Evolutionary conservation across 2,329 filamentous ascomycete species (phyloP).

Genomic region (Colletotrichum sublineola): DNA sequence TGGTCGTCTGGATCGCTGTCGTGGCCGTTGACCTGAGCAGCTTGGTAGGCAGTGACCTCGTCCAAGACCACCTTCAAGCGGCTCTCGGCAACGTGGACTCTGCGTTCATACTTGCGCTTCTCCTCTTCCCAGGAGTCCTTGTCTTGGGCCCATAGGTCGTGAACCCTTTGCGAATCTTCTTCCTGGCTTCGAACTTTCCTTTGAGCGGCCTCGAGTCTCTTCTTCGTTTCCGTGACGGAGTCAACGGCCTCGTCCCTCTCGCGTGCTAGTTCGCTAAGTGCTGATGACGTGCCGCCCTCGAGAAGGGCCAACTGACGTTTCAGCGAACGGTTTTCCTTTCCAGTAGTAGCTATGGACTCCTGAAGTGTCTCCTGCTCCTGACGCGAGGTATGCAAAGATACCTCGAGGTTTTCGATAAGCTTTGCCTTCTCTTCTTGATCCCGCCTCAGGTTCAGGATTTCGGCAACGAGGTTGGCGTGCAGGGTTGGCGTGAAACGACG

Average conservation of each 20-base stretch:
- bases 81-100: slow-evolving; percentile 89
- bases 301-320: slow-evolving; percentile 89
- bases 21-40: slow-evolving; percentile 59
- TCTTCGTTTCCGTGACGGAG: slow-evolving; percentile 77
- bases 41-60: slow-evolving; percentile 82
- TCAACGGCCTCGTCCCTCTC: slow-evolving; percentile 90
- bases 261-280: slow-evolving; percentile 83
- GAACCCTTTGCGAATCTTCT: slow-evolving; percentile 83
- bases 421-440: slow-evolving; percentile 92
- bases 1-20: slow-evolving; percentile 74
- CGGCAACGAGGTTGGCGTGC: slow-evolving; percentile 93
- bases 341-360: slow-evolving; percentile 70
- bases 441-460: slow-evolving; percentile 87
- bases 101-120: slow-evolving; percentile 84
- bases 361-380: slow-evolving; percentile 81
- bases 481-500: slow-evolving; percentile 94
- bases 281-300: slow-evolving; percentile 89
- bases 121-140: slow-evolving; percentile 89
- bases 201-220: slow-evolving; percentile 81
- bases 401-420: slow-evolving; percentile 88
- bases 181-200: slow-evolving; percentile 85
- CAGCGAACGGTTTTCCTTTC: slow-evolving; percentile 82
- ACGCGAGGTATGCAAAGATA: slow-evolving; percentile 76
- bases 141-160: slow-evolving; percentile 86
- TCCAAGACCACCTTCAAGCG: slow-evolving; percentile 87